Evolutionary conservation across 139 green algal species (phyloP).

Genomic region (Deuterostichococcus epilithicus): DNA sequence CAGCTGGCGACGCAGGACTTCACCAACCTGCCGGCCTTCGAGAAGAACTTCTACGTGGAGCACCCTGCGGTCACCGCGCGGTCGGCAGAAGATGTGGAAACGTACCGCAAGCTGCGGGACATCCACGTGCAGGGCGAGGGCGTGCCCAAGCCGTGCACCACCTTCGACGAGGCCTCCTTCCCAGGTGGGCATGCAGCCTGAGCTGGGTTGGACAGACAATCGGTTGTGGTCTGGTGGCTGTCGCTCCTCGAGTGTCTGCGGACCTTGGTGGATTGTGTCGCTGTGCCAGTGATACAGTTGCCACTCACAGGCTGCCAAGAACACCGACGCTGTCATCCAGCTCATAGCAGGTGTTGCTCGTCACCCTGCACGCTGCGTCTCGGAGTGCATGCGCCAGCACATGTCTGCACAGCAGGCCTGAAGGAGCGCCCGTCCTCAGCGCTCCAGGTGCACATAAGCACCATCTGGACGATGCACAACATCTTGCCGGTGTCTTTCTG

Average conservation of each 20-base stretch:
- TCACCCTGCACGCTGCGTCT: too few relatives aligned
- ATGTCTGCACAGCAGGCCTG: too few relatives aligned
- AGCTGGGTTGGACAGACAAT: too few relatives aligned
- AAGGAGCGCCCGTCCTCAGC: too few relatives aligned
- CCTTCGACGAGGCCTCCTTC: constrained; percentile 78
- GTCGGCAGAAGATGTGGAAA: constrained; percentile 57
- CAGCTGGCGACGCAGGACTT: constrained; percentile 68
- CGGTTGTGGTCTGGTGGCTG: background rate
- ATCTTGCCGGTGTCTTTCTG: background rate
- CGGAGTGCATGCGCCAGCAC: too few relatives aligned
- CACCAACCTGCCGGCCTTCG: constrained; percentile 72
- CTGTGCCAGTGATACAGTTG: constrained; percentile 6
- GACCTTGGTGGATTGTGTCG: background rate
- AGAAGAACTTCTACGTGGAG: constrained; percentile 94
- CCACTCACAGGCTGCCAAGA: too few relatives aligned
- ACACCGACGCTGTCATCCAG: too few relatives aligned
- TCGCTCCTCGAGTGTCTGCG: constrained; percentile 5
- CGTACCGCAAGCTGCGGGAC: constrained; percentile 55
- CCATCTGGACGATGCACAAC: too few relatives aligned
- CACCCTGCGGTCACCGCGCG: constrained; percentile 73
- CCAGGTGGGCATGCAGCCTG: constrained; percentile 35
- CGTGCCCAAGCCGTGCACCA: constrained; percentile 66
- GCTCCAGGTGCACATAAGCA: too few relatives aligned
- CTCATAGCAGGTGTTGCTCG: too few relatives aligned
- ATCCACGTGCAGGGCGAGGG: constrained; percentile 62